A percentile compares a stretch with the other conserved stretches of the same genome.
phyloP scores from a whole-genome alignment of 176 grass and related monocot species.

The Rhynchospora breviuscula region DNA sequence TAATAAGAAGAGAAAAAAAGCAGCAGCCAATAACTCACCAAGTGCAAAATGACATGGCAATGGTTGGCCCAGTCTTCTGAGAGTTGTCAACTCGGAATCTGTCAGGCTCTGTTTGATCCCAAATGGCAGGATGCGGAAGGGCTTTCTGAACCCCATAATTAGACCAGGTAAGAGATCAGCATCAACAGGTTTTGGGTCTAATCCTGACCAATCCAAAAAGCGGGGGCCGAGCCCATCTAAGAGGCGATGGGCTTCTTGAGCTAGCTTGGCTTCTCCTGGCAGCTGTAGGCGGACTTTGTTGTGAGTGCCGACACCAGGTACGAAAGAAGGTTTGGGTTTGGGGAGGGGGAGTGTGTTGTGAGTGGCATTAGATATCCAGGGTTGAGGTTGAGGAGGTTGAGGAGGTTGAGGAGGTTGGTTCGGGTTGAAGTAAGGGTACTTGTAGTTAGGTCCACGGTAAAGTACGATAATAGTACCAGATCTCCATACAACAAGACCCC shows the following conservation, averaged over 20 bases:
- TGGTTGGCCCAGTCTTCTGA: conserved; percentile 50
- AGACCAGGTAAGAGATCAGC: conserved; percentile 75
- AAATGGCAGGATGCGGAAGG: conserved; percentile 79
- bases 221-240: conserved; percentile 70
- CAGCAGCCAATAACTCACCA: conserved; percentile 38
- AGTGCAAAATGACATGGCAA: conserved; percentile 84
- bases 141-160: conserved; percentile 64
- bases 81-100: conserved; percentile 80
- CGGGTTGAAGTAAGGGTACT: conserved; percentile 70
- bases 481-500: conserved; percentile 90
- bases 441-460: conserved; percentile 77
- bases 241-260: conserved; percentile 62
- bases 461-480: conserved; percentile 79
- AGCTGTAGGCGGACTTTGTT: conserved; percentile 65
- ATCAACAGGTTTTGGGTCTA: conserved; percentile 67
- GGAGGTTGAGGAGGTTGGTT: too few species aligned
- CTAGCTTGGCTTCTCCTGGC: conserved; percentile 70
- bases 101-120: conserved; percentile 73
- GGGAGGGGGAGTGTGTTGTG: conserved; percentile 11
- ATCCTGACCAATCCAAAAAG: conserved; percentile 89
- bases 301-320: conserved; percentile 66
- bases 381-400: too few species aligned
- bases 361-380: not conserved
- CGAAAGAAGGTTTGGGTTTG: conserved; percentile 21
- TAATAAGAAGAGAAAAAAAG: not conserved